A percentile compares a stretch with the other conserved stretches of the same genome.
phyloP scores from a whole-genome alignment of 75 land plant genomes.

The Chamaecyparis obtusa region DNA sequence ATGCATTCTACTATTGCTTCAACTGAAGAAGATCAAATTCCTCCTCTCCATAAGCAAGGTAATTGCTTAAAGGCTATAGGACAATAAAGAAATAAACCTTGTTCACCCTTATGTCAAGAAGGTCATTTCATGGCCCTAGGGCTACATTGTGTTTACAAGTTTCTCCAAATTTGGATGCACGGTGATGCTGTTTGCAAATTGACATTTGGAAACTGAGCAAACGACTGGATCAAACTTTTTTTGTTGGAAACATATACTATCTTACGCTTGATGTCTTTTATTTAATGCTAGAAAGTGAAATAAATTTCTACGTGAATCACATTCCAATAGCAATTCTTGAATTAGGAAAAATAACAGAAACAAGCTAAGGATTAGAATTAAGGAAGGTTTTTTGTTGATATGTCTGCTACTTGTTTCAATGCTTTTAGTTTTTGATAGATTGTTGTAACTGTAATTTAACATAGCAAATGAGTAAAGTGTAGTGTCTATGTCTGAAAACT shows the following conservation, averaged over 20 bases:
- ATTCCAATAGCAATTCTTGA: not conserved
- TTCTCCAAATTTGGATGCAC: not conserved
- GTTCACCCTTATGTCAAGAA: not conserved
- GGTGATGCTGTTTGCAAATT: not conserved
- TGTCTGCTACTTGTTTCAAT: not conserved
- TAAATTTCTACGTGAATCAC: not conserved
- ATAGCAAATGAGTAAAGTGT: not conserved
- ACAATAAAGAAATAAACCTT: not conserved
- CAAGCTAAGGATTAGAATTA: not conserved
- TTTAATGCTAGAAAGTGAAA: not conserved
- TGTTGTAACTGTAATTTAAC: not conserved
- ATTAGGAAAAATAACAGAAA: not conserved
- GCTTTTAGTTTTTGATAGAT: not conserved
- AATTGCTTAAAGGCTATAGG: not conserved
- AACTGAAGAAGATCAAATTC: not conserved
- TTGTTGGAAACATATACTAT: not conserved
- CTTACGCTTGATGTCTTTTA: not conserved
- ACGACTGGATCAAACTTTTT: not conserved
- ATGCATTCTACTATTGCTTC: not conserved
- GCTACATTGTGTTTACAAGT: not conserved
- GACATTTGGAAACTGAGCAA: not conserved
- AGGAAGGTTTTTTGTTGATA: not conserved
- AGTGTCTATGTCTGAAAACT: not conserved
- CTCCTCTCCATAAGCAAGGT: not conserved
- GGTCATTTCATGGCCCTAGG: not conserved